Evolutionary conservation across 805 yeast genomes (phyloP).

Genomic region (Metschnikowia continentalis): DNA sequence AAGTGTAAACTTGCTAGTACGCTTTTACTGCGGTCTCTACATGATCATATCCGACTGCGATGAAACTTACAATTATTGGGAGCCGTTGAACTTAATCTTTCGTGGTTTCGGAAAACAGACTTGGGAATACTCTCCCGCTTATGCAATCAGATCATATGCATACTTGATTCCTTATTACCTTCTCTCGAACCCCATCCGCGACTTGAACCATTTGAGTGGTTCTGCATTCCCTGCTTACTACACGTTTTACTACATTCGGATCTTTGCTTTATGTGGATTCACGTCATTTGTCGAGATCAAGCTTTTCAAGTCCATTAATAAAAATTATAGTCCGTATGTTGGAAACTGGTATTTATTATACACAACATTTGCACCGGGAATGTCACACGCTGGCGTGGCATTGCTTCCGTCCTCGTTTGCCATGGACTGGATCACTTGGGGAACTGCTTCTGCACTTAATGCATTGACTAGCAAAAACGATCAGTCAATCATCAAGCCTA

Average conservation of each 20-base stretch:
- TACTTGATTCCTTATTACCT: slow-evolving; percentile 54
- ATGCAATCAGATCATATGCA: slow-evolving; percentile 82
- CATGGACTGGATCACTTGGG: slow-evolving; percentile 42
- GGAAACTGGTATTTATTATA: slow-evolving; percentile 64
- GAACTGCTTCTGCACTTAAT: slow-evolving; percentile 36
- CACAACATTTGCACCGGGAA: slow-evolving; percentile 66
- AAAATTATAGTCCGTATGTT: slow-evolving; percentile 30
- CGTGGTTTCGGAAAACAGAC: slow-evolving; percentile 90
- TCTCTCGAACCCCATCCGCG: slow-evolving; percentile 22
- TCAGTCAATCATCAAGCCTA: slow-evolving; percentile 7
- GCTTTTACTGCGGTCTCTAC: slow-evolving; percentile 41
- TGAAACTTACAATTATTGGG: slow-evolving; percentile 92
- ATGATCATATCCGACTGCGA: slow-evolving; percentile 89
- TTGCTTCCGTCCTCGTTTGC: slow-evolving; percentile 80
- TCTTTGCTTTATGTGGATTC: slow-evolving; percentile 33
- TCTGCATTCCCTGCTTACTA: slow-evolving; percentile 21
- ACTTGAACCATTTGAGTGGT: slow-evolving; percentile 11
- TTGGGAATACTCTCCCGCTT: slow-evolving; percentile 93
- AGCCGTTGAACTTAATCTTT: slow-evolving; percentile 73
- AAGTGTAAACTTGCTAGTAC: slow-evolving; percentile 15
- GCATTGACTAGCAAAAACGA: slow-evolving; percentile 13
- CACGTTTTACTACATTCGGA: slow-evolving; percentile 53
- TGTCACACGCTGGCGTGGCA: slow-evolving; percentile 86
- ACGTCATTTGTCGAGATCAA: slow-evolving; percentile 49
- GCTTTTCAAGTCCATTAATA: slow-evolving; percentile 41